Evolutionary conservation across 139 green algal genomes (phyloP), one percentile per base, ranked within the genome.

Genomic region (Asterochloris erici): DNA sequence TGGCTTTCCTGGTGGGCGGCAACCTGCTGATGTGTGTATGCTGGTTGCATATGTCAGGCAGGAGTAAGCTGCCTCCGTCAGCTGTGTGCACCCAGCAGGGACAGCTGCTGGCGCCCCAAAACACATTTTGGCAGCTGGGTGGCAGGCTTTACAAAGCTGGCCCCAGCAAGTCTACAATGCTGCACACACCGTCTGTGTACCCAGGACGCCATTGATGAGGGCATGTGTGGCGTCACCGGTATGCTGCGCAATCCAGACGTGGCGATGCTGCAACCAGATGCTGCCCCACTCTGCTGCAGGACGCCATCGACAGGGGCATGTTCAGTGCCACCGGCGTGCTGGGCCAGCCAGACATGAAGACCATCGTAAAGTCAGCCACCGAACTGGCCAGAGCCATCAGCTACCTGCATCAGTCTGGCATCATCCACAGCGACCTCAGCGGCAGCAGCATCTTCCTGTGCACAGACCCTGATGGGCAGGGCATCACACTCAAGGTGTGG

Each of bases 361-460:
- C 63, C 11, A 71, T 85, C 24, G 29, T 85, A 19, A 63, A 64
- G 16, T 66, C 66, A 62, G 74, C 74, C 23, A 38, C 73, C 17
- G 82, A 91, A 27, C 73, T 91, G 21, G 84, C 82, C 1, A 16
- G 73, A 0, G 88, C 77, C 60, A 79, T 91, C 74, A 78, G 78
- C 14, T 86, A 86, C 81, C 68, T 91, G 27, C 88, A 91, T 83
- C 23, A 64, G 63, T 21, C 54, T 6, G 76, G 73, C 81, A 81
- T 87, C 38, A 63, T 90, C 66, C 88, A 91, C 79, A 82, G 88
- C 66, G 86, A 88, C 73, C 81, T 91, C 62, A 87, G 78, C 14
- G 85, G 82, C 79, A 84, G 79, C 81, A 89, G 90, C 68, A 87
- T 91, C 71, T 82, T 90, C 68, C 86, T 90, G 38, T 81, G 74